Evolutionary conservation across 495 filamentous ascomycete genomes (phyloP).

Genomic region (Podospora bellae-mahoneyi): DNA sequence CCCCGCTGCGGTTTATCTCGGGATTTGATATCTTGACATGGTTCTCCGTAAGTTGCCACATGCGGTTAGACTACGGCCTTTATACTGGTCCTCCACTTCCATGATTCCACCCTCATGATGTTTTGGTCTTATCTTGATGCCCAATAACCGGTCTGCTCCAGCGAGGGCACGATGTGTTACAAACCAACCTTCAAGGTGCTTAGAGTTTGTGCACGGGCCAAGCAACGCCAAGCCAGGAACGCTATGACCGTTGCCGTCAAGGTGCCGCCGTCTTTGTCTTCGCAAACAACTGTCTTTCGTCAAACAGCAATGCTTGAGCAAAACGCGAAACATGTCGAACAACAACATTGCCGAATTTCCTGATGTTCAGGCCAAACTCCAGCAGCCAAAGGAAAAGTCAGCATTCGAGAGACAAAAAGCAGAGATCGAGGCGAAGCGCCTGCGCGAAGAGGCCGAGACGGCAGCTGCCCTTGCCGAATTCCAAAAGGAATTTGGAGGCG

Average conservation of each 20-base stretch:
- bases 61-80: background rate
- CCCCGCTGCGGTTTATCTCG: background rate
- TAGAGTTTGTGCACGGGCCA: background rate
- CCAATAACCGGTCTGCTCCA: too few relatives aligned
- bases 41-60: background rate
- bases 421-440: slow-evolving; percentile 87
- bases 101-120: background rate
- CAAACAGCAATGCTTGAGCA: slow-evolving; percentile 20
- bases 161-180: too few relatives aligned
- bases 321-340: slow-evolving; percentile 39
- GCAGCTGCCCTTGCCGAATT: slow-evolving; percentile 89
- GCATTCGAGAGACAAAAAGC: slow-evolving; percentile 90
- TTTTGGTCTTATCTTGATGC: background rate
- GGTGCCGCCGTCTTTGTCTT: background rate
- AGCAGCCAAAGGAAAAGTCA: slow-evolving; percentile 80
- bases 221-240: background rate
- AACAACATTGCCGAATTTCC: slow-evolving; percentile 62
- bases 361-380: slow-evolving; percentile 78
- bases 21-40: background rate
- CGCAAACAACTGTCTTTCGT: slow-evolving; percentile 5
- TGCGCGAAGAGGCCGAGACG: slow-evolving; percentile 82
- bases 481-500: slow-evolving; percentile 82
- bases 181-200: background rate
- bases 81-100: background rate
- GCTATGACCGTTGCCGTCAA: background rate